A percentile compares a stretch with the other conserved stretches of the same genome.
Conservation (phyloP, 1,284 basidiomycete species). For the Trichosporon sp. region DNA sequence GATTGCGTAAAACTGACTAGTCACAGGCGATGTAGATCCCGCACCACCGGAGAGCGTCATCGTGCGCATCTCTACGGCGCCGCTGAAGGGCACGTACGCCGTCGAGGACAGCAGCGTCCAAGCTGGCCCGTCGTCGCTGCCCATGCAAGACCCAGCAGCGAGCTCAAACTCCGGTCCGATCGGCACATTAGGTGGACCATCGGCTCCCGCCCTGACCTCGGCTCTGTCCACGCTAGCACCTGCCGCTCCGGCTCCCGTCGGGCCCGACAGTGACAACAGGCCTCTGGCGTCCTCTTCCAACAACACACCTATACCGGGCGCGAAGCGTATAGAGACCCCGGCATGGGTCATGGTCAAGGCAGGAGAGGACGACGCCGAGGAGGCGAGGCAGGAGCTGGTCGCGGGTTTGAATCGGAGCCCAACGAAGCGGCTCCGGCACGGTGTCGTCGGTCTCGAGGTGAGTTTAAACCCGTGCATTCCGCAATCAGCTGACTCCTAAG, state of each 20-base stretch:
- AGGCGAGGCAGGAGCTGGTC: slow-evolving; percentile 36
- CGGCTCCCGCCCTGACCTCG: background rate
- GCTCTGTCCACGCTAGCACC: background rate
- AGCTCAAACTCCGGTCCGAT: background rate
- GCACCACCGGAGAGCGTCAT: slow-evolving; percentile 55
- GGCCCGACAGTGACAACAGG: background rate
- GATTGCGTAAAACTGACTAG: background rate
- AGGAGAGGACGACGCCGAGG: slow-evolving; percentile 41
- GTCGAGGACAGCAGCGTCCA: slow-evolving; percentile 1
- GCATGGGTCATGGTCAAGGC: slow-evolving; percentile 32
- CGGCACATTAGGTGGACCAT: background rate
- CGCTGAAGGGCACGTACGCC: slow-evolving; percentile 7
- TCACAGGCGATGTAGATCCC: slow-evolving; percentile 62
- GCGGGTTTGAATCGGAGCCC: slow-evolving; percentile 18
- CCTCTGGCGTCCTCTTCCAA: background rate
- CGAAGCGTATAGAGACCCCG: slow-evolving; percentile 36
- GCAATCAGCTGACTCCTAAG: slow-evolving; percentile 30
- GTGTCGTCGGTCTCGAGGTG: slow-evolving; percentile 21
- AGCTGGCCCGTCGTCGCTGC: slow-evolving; percentile 19
- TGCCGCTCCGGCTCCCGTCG: too few relatives aligned
- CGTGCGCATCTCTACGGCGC: background rate
- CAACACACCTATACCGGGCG: slow-evolving; percentile 20
- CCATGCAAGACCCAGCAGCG: background rate
- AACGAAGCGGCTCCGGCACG: slow-evolving; percentile 27
- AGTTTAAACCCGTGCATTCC: background rate